Evolutionary conservation across 192 early-diverging fungal species (phyloP), one percentile per base, ranked within the genome.

Genomic region (Coemansia sp.): DNA sequence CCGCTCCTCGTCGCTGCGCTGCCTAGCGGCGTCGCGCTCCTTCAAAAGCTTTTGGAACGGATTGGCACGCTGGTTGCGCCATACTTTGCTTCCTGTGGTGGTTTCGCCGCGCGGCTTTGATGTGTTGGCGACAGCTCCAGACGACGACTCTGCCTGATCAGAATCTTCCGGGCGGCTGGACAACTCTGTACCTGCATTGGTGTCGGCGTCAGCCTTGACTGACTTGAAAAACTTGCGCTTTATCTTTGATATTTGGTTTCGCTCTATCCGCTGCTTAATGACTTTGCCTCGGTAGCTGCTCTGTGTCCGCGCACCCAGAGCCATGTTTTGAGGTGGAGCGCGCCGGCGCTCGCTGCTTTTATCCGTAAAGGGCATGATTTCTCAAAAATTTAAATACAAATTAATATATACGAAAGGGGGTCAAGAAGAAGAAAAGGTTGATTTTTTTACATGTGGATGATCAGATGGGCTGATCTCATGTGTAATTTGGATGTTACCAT

Each of bases 251-350:
- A 58, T 38, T 20, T 72, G 70, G 69, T 72, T 82, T n/a, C 80
- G 70, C 67, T 82, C 80, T 44, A 82, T 82, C 22, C 74, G 62
- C 70, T 82, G 42, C 48, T 82, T 82, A 46, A 82, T 71, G 12
- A 77, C 44, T 27, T 68, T 73, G 46, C 80, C 80, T 19, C 71
- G 66, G 62, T 82, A 82, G 15, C 64, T 62, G 53, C 29, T 64
- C 60, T 72, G 75, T 50, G 60, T 67, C 59, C 64, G 74, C 19
- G 32, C 45, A 58, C 74, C 80, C 29, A 82, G 65, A n/a, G 63
- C 58, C 70, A 69, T 66, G n/a, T 56, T 7, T 19, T 58, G 44
- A 9, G 59, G 19, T 9, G 73, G 73, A 0, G 64, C 74, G 17
- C 67, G 74, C 19, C 79, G 74, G 44, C 79, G 63, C 24, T 58